These are phyloP conservation scores for Fusarium aywerte DNA, from an alignment of 2,329 filamentous ascomycete genomes.

Conservation along the genomic window DNA sequence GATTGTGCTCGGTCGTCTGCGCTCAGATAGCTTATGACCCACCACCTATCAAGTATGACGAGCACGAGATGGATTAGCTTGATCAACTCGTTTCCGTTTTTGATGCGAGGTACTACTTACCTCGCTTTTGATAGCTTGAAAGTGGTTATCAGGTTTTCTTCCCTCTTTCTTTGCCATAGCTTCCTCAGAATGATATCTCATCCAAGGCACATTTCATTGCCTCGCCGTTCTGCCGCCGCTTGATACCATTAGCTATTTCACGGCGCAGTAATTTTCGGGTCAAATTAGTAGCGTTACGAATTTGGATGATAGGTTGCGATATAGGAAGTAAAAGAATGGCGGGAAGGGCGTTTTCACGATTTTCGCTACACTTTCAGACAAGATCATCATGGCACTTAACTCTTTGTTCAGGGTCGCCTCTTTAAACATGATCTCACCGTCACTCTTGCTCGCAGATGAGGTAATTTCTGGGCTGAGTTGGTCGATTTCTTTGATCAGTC, in stretches of 20 bases:
- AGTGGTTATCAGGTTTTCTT: constrained; percentile 19
- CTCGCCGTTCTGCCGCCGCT: constrained; percentile 10
- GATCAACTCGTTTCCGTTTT: fast-evolving
- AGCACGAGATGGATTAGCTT: neutral
- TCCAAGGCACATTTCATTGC: constrained; percentile 26
- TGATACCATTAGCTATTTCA: constrained; percentile 14
- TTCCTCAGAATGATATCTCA: constrained; percentile 25
- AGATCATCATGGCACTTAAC: neutral
- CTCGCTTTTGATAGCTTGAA: constrained; percentile 19
- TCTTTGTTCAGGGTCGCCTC: constrained; percentile 15
- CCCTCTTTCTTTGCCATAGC: constrained; percentile 21
- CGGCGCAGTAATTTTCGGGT: neutral
- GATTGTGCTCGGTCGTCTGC: constrained; percentile 18
- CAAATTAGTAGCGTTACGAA: constrained; percentile 8
- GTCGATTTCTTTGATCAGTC: constrained; percentile 15
- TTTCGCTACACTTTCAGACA: constrained; percentile 16
- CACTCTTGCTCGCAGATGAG: fast-evolving
- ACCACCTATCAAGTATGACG: constrained; percentile 21
- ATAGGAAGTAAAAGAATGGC: constrained; percentile 14
- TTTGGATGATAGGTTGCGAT: neutral
- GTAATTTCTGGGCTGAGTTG: neutral
- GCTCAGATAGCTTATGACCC: constrained; percentile 27
- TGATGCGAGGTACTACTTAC: neutral
- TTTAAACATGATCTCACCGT: neutral
- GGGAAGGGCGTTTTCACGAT: constrained; percentile 18